Evolutionary conservation across 2,329 filamentous ascomycete species (phyloP).

Genomic region (Cercospora sp.): DNA sequence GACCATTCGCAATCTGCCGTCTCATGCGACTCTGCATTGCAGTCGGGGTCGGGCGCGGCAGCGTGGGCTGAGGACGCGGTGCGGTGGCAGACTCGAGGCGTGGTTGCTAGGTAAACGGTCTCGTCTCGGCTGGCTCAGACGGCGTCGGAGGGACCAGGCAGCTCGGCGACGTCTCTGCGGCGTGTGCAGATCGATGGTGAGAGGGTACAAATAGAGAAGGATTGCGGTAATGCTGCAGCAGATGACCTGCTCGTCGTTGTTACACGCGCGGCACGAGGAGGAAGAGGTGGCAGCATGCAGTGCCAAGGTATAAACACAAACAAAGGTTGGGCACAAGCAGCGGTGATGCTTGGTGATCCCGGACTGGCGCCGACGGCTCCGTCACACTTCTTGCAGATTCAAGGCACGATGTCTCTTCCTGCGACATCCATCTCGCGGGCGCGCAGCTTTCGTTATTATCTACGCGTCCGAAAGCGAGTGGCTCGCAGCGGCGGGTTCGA

Average conservation of each 20-base stretch:
- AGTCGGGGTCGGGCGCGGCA: neutral
- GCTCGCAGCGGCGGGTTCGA: neutral
- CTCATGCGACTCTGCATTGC: slow-evolving; percentile 13
- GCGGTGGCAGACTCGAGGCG: slow-evolving; percentile 13
- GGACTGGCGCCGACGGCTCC: neutral
- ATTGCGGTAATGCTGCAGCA: neutral
- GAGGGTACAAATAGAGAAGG: neutral
- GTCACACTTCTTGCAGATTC: neutral
- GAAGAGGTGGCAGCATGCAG: neutral
- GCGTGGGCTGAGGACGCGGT: neutral
- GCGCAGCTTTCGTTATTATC: slow-evolving; percentile 1
- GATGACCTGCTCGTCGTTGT: neutral
- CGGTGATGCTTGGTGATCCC: neutral
- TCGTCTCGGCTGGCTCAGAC: slow-evolving; percentile 9
- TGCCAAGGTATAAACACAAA: slow-evolving; percentile 8
- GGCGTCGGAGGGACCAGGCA: slow-evolving; percentile 4
- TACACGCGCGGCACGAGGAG: slow-evolving; percentile 2
- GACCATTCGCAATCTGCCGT: neutral
- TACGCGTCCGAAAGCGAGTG: slow-evolving; percentile 8
- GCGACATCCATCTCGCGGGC: neutral
- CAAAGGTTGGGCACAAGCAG: slow-evolving; percentile 2
- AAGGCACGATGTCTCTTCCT: neutral
- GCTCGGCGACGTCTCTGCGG: neutral
- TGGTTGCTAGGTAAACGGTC: slow-evolving; percentile 10
- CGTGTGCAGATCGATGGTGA: neutral